phyloP scores from a whole-genome alignment of 2,329 filamentous ascomycete genomes.

The Fusarium miscanthi region DNA sequence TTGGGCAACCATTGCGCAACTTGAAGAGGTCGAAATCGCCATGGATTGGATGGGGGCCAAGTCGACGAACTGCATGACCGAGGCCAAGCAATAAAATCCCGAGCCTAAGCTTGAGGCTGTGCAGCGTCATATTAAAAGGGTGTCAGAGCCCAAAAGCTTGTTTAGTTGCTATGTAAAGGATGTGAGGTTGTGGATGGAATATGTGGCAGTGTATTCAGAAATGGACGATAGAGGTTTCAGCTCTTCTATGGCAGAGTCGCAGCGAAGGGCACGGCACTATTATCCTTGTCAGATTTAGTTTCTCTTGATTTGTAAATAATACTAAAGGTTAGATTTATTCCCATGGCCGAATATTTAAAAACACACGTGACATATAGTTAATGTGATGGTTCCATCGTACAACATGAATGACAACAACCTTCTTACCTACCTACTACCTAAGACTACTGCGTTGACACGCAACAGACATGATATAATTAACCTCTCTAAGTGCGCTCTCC shows the following conservation, averaged over 20 bases:
- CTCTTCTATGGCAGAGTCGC: background rate
- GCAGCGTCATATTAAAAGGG: background rate
- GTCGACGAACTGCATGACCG: constrained; percentile 1
- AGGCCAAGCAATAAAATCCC: constrained; percentile 8
- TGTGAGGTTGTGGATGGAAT: background rate
- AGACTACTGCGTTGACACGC: background rate
- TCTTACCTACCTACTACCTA: no score
- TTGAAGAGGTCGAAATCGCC: constrained; percentile 20
- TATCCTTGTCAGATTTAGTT: background rate
- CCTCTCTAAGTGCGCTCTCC: background rate
- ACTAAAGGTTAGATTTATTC: background rate
- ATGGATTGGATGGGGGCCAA: constrained; percentile 10
- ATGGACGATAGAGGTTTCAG: background rate
- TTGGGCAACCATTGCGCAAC: constrained; percentile 36
- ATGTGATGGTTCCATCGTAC: background rate
- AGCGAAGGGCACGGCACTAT: background rate
- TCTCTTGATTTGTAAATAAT: background rate
- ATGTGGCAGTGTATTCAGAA: constrained; percentile 10
- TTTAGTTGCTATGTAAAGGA: background rate
- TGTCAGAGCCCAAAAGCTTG: constrained; percentile 8
- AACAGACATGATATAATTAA: background rate
- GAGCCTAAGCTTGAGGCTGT: constrained; percentile 13
- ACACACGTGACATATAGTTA: background rate
- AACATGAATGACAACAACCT: background rate
- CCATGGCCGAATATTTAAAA: background rate